A percentile compares a stretch with the other conserved stretches of the same genome.
Evolutionary conservation across 2,329 filamentous ascomycete species (phyloP).

Genomic region (Aphanocladium album): DNA sequence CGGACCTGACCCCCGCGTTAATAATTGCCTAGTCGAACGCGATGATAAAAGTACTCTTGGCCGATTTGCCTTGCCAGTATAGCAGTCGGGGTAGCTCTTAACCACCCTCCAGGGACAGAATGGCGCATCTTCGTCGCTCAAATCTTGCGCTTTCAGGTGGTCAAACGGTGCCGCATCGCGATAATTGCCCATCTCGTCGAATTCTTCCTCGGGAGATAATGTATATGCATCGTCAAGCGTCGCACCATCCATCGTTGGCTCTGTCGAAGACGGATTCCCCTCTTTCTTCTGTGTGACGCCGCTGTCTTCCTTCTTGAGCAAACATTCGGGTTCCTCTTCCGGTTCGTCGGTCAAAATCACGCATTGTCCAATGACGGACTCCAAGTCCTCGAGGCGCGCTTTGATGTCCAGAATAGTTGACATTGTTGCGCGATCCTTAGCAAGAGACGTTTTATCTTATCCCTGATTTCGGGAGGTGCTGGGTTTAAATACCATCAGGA

Average conservation of each 20-base stretch:
- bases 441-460: not conserved
- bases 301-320: not conserved
- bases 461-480: not conserved
- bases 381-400: not conserved
- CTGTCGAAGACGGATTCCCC: not conserved
- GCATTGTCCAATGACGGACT: constrained; percentile 4
- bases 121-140: constrained; percentile 17
- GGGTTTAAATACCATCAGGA: not conserved
- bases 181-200: constrained; percentile 3
- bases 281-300: constrained; percentile 1
- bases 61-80: constrained; percentile 49
- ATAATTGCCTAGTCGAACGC: not conserved
- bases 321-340: not conserved
- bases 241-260: not conserved
- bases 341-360: constrained; percentile 1
- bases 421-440: not conserved
- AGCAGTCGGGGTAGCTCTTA: constrained; percentile 53
- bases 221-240: not conserved
- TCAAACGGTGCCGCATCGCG: not conserved
- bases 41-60: constrained; percentile 35
- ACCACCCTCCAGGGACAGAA: constrained; percentile 52
- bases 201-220: not conserved
- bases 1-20: constrained; percentile 28
- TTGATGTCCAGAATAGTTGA: not conserved
- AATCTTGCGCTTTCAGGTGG: constrained; percentile 1